phyloP scores from a whole-genome alignment of 768 basidiomycete species.

The Podaxis rugospora region DNA sequence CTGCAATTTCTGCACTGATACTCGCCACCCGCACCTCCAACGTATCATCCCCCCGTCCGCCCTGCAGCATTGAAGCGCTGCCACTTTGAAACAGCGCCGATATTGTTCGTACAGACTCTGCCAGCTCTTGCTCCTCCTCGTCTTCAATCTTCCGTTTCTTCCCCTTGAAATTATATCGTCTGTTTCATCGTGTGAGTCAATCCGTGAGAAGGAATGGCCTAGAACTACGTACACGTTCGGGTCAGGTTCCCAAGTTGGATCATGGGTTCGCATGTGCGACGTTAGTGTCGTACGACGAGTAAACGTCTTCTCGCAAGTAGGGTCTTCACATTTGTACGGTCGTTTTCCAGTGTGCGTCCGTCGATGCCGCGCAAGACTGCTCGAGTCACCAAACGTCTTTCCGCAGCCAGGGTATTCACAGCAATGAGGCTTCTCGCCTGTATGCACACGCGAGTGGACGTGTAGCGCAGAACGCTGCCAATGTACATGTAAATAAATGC shows the following conservation, averaged over 20 bases:
- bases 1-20: constrained; percentile 77
- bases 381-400: constrained; percentile 89
- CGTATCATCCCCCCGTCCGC: constrained; percentile 36
- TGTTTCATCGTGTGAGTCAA: constrained; percentile 25
- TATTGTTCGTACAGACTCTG: constrained; percentile 71
- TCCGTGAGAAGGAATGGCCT: constrained; percentile 4
- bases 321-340: constrained; percentile 82
- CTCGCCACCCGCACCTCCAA: constrained; percentile 68
- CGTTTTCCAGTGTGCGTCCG: constrained; percentile 86
- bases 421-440: constrained; percentile 88
- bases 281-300: constrained; percentile 82
- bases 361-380: constrained; percentile 86
- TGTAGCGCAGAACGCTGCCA: constrained; percentile 81
- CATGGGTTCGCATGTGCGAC: constrained; percentile 84
- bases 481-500: constrained; percentile 13
- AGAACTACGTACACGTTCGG: constrained; percentile 61
- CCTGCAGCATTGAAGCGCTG: constrained; percentile 24
- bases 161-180: constrained; percentile 76
- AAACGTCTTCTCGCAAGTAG: constrained; percentile 82
- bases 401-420: constrained; percentile 88
- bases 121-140: constrained; percentile 62
- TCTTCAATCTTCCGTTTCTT: constrained; percentile 60
- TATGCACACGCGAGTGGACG: constrained; percentile 86
- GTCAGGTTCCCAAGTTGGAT: constrained; percentile 82
- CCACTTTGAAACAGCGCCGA: constrained; percentile 62